Percentiles rank a stretch among this genome's conserved stretches.
phyloP scores from a whole-genome alignment of 148 eudicot genomes.

The Spergularia marina region DNA sequence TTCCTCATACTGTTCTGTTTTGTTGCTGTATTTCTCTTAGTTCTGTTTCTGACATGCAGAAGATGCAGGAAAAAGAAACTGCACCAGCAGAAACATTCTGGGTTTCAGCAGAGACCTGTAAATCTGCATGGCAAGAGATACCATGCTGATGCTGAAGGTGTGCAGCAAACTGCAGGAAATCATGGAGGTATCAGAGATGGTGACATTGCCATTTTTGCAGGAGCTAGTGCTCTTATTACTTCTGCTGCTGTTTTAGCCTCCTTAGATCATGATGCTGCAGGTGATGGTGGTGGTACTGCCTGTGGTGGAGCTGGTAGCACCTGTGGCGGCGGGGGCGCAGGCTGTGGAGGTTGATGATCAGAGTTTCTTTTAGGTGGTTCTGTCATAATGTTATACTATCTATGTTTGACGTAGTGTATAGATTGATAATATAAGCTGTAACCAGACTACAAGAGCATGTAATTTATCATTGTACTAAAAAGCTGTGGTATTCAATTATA shows the following conservation, averaged over 20 bases:
- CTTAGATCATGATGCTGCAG: not conserved
- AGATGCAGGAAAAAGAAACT: not conserved
- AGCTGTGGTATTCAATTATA: too few relatives aligned
- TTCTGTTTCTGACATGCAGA: not conserved
- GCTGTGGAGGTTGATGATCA: not conserved
- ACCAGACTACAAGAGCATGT: too few relatives aligned
- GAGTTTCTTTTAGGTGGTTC: too few relatives aligned
- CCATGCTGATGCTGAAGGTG: not conserved
- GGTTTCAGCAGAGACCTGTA: constrained; percentile 1
- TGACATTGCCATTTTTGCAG: constrained; percentile 2
- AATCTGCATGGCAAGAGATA: not conserved
- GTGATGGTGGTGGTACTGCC: not conserved
- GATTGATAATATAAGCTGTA: too few relatives aligned
- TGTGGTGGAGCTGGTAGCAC: constrained; percentile 8
- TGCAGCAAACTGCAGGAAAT: not conserved
- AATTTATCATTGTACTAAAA: too few relatives aligned
- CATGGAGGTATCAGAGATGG: not conserved
- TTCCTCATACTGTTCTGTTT: not conserved
- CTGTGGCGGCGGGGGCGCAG: not conserved
- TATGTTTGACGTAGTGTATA: too few relatives aligned
- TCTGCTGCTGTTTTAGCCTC: not conserved
- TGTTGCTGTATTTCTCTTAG: too few relatives aligned
- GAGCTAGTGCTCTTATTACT: not conserved
- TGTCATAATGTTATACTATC: too few relatives aligned
- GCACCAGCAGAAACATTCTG: not conserved